These are phyloP conservation scores for Papiliotrema flavescens DNA, from an alignment of 1,284 basidiomycete species.

Conservation along the genomic window DNA sequence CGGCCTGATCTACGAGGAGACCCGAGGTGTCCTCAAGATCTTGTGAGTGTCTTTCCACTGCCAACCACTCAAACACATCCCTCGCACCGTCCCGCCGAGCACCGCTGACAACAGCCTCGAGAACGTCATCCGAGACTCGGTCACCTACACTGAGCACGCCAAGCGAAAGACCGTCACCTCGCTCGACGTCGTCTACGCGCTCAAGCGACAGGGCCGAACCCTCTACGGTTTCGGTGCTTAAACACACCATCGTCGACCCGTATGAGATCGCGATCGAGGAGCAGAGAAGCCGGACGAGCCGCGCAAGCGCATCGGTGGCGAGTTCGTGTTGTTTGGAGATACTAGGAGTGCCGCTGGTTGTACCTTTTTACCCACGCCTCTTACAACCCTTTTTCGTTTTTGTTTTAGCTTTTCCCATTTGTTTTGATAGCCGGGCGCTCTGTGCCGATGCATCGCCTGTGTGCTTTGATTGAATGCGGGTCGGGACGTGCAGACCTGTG, in stretches of 20 bases:
- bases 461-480: not conserved
- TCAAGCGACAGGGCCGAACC: constrained; percentile 85
- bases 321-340: not conserved
- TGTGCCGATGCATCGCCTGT: not conserved
- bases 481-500: not conserved
- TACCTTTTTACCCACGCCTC: too few relatives aligned
- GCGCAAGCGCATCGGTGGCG: not conserved
- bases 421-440: not conserved
- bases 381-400: too few relatives aligned
- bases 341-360: too few relatives aligned
- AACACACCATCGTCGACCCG: too few relatives aligned
- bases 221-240: constrained; percentile 79
- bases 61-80: not conserved
- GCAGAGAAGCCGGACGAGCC: too few relatives aligned
- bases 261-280: too few relatives aligned
- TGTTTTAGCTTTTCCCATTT: not conserved
- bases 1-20: constrained; percentile 89
- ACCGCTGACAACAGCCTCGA: constrained; percentile 29
- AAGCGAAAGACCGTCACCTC: constrained; percentile 88
- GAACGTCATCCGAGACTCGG: constrained; percentile 77
- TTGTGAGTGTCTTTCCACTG: constrained; percentile 45
- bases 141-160: constrained; percentile 89
- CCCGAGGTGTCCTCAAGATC: constrained; percentile 76
- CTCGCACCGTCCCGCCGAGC: not conserved
- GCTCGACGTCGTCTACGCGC: constrained; percentile 75